phyloP scores from a whole-genome alignment of 768 basidiomycete genomes.

The Boletus rubroflammeus region DNA sequence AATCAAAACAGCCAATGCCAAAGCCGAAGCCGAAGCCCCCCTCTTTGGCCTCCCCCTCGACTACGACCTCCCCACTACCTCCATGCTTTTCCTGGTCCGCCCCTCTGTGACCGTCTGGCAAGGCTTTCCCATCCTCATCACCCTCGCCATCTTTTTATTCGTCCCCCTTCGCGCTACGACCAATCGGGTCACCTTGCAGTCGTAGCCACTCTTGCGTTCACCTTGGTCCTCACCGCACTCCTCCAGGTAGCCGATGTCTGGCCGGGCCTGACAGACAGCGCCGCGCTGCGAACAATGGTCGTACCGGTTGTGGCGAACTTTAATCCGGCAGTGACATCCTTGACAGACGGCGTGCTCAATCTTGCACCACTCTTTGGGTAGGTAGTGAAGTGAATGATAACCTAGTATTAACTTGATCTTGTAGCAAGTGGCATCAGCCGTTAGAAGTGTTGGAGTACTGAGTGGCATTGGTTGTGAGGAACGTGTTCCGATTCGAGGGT shows the following conservation, averaged over 20 bases:
- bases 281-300: conserved; percentile 8
- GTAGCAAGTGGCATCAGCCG: no score
- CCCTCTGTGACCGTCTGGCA: conserved; percentile 52
- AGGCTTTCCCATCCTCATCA: conserved; percentile 45
- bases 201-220: conserved; percentile 7
- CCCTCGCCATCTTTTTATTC: conserved; percentile 36
- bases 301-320: neutral
- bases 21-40: conserved; percentile 50
- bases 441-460: no score
- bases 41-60: conserved; percentile 46
- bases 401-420: no score
- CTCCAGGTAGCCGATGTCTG: conserved; percentile 25
- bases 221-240: conserved; percentile 24
- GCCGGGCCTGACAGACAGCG: neutral
- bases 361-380: no score
- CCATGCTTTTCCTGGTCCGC: conserved; percentile 42
- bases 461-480: no score
- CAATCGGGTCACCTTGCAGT: conserved; percentile 23
- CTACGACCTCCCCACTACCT: conserved; percentile 42
- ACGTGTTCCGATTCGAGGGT: no score
- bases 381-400: no score
- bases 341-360: no score
- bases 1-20: no score
- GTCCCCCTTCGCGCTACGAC: conserved; percentile 19
- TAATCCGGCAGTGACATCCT: neutral